A percentile compares a stretch with the other conserved stretches of the same genome.
Evolutionary conservation across 352 stramenopile species (phyloP).

Genomic region (Blastocystis sp.): DNA sequence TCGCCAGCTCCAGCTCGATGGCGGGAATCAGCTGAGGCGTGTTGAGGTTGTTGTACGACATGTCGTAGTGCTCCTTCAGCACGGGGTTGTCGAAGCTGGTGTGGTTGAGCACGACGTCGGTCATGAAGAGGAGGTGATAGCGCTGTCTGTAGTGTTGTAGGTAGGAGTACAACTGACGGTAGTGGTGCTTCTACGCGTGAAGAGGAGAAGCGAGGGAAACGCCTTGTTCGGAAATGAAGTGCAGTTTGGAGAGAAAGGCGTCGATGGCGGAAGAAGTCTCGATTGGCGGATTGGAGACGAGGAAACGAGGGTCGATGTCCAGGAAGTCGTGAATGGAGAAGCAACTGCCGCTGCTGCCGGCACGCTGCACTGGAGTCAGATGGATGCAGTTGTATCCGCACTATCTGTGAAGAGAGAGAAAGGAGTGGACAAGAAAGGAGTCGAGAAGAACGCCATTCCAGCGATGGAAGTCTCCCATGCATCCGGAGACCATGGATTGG

Average conservation of each 20-base stretch:
- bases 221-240: conserved; percentile 15
- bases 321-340: conserved; percentile 72
- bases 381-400: conserved; percentile 75
- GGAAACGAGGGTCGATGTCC: conserved; percentile 47
- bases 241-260: not conserved
- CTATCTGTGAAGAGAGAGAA: not conserved
- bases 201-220: not conserved
- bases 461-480: conserved; percentile 8
- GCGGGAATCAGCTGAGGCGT: conserved; percentile 70
- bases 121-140: conserved; percentile 63
- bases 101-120: conserved; percentile 75
- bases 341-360: conserved; percentile 67
- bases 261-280: not conserved
- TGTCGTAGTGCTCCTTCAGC: conserved; percentile 57
- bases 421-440: not conserved
- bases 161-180: not conserved
- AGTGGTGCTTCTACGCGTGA: conserved; percentile 39
- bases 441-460: conserved; percentile 37
- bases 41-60: conserved; percentile 59
- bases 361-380: conserved; percentile 72
- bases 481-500: conserved; percentile 17
- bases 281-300: not conserved
- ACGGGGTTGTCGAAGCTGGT: conserved; percentile 65
- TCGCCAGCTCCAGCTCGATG: conserved; percentile 65
- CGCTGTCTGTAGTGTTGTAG: conserved; percentile 24